Evolutionary conservation across 1,284 basidiomycete species (phyloP).

Genomic region (Stereum hirsutum): DNA sequence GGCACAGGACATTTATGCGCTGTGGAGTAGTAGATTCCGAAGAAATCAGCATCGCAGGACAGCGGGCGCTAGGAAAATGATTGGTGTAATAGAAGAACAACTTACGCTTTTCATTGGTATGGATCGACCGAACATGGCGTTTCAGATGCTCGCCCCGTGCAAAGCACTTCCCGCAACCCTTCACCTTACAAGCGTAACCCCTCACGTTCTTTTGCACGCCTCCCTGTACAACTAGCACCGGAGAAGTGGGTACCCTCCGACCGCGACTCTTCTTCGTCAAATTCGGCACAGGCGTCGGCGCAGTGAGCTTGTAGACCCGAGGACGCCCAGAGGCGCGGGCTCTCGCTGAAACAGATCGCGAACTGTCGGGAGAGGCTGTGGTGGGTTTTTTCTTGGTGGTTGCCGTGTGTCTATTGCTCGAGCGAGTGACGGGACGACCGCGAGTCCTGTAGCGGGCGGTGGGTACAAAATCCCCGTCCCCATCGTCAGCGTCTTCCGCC

Average conservation of each 20-base stretch:
- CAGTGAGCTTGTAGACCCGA: too few species aligned
- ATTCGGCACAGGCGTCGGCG: slow-evolving; percentile 65
- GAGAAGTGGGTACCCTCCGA: slow-evolving; percentile 49
- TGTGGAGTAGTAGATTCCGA: slow-evolving; percentile 3
- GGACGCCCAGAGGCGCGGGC: too few species aligned
- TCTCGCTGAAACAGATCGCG: too few species aligned
- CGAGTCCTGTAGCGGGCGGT: too few species aligned
- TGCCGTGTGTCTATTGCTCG: too few species aligned
- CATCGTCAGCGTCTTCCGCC: too few species aligned
- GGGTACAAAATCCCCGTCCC: too few species aligned
- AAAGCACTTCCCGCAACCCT: slow-evolving; percentile 66
- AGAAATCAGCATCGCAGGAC: neutral
- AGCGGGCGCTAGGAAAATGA: neutral
- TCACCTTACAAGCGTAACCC: slow-evolving; percentile 54
- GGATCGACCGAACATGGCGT: slow-evolving; percentile 67
- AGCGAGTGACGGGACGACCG: too few species aligned
- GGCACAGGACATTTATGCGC: slow-evolving; percentile 15
- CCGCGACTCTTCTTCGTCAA: slow-evolving; percentile 67
- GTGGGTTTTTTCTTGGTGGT: too few species aligned
- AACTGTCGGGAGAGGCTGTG: too few species aligned
- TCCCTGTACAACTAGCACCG: slow-evolving; percentile 9
- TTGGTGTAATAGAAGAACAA: too few species aligned
- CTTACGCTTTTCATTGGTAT: slow-evolving; percentile 73
- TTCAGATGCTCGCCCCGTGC: slow-evolving; percentile 71
- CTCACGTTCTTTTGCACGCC: slow-evolving; percentile 15